Evolutionary conservation across 306 rosid species (phyloP), one percentile per base, ranked within the genome.

Genomic region (Malus orientalis): DNA sequence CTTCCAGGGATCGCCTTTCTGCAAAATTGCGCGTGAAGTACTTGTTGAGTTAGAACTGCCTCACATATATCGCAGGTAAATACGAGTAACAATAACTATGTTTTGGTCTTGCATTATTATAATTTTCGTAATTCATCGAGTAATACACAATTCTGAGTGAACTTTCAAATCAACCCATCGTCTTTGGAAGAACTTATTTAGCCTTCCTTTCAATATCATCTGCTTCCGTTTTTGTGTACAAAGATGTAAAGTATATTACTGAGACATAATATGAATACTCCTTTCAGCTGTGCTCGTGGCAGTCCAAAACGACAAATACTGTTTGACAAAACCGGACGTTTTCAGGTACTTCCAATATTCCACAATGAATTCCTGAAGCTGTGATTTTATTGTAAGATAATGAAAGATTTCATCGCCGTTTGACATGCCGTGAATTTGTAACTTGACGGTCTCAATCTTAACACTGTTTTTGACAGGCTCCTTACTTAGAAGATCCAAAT

Each of bases 1-100:
- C 76, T 81, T 83, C 68, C 90, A 96, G 99, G 97, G 96, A 36
- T 96, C 99, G 58, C 99, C 99, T 70, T 96, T 92, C 75, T 96
- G 99, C 93, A 91, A 92, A 89, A 83, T 92, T 78, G 98, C 93
- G 12, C 98, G 98, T 40, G 99, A 93, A 87, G 93, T 82, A 57
- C 96, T 91, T 4, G 93, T 92, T 69, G 99, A 96, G 78, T 80
- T 96, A 80, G 98, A 96, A 91, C 85, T 92, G 62, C 99, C 99
- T 58, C 98, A 96, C 84, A 32, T 92, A 82, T 84, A 88, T 25
- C 30, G 32, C 81, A 87, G 86, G 99, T 91, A 86, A 78, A 67
- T 70, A 38, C 36, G 55, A 18, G 38, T 63, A 16, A 53, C 58
- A 59, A 36, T 16, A 23, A 18, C 15, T 58, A 11, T 25, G 30